Conservation (phyloP, 352 stramenopile genomes). For the Globisporangium lucens region DNA sequence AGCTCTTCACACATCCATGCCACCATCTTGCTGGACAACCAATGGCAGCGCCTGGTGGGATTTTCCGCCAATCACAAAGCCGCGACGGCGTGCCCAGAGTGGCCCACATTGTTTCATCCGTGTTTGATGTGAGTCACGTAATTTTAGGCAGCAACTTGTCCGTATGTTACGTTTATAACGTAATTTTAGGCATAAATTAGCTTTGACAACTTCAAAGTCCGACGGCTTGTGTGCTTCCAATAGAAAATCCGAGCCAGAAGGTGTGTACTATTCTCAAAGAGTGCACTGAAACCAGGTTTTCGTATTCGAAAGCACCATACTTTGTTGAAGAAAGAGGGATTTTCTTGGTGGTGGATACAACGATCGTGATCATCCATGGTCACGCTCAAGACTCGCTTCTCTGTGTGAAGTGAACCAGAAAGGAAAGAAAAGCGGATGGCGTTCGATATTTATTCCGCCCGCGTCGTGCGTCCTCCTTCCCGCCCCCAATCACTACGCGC, state of each 20-base stretch:
- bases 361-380: not conserved
- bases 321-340: not conserved
- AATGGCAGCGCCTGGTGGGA: conserved; percentile 17
- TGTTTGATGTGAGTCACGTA: not conserved
- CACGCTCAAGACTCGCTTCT: not conserved
- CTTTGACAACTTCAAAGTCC: not conserved
- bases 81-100: not conserved
- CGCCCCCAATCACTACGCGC: too few relatives aligned
- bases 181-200: too few relatives aligned
- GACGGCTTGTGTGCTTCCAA: not conserved
- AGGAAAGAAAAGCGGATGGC: not conserved
- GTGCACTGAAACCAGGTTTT: not conserved
- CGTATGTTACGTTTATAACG: not conserved
- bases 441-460: not conserved
- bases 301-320: not conserved
- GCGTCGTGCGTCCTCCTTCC: not conserved
- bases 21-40: conserved; percentile 12
- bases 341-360: not conserved
- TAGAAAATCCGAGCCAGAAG: not conserved
- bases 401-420: not conserved
- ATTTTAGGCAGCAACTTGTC: not conserved
- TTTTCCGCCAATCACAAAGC: conserved; percentile 25
- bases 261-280: not conserved
- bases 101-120: not conserved
- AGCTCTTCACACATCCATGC: conserved; percentile 15